Evolutionary conservation across 179 eudicot genomes (phyloP).

Genomic region (Nepenthes alata): DNA sequence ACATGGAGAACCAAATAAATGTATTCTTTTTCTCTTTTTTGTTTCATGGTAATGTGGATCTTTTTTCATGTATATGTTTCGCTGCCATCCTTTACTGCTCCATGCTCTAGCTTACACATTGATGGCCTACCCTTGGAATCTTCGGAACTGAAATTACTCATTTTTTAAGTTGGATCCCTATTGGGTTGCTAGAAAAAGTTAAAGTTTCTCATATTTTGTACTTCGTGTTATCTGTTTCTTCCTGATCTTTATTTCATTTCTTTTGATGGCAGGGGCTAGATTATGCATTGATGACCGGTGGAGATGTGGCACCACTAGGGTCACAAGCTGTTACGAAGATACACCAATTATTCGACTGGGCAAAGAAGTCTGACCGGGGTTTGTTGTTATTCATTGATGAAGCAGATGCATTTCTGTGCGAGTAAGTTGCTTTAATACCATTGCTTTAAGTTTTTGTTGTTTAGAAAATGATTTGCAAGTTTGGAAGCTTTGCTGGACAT

Average conservation of each 20-base stretch:
- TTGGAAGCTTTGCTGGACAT: no score
- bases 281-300: slow-evolving; percentile 96
- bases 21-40: no score
- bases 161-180: neutral
- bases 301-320: slow-evolving; percentile 94
- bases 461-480: no score
- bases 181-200: no score
- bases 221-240: neutral
- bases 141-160: neutral
- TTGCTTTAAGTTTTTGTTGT: no score
- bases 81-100: no score
- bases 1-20: no score
- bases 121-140: no score
- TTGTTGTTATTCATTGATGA: slow-evolving; percentile 82
- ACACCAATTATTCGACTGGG: slow-evolving; percentile 93
- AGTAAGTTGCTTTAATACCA: slow-evolving; percentile 41
- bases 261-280: slow-evolving; percentile 56
- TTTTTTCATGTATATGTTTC: no score
- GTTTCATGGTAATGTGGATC: no score
- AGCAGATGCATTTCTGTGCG: slow-evolving; percentile 98
- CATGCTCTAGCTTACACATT: no score
- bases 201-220: neutral
- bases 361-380: slow-evolving; percentile 83
- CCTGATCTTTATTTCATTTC: neutral
- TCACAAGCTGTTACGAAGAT: slow-evolving; percentile 93